Evolutionary conservation across 768 basidiomycete genomes (phyloP).

Genomic region (Psilocybe cyanescens): DNA sequence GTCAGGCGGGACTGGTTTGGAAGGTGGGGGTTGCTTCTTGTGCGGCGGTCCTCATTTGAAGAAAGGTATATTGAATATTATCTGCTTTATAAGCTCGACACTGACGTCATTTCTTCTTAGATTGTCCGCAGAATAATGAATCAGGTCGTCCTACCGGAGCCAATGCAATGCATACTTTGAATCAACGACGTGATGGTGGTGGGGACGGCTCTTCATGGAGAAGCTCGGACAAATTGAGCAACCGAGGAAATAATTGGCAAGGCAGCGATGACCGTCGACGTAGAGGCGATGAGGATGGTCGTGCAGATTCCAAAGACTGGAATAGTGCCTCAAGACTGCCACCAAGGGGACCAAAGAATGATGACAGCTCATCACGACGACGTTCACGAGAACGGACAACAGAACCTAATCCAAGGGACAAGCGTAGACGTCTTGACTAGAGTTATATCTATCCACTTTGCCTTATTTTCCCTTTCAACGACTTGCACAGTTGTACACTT

Average conservation of each 20-base stretch:
- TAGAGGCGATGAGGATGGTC: slow-evolving; percentile 25
- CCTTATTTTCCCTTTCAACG: background rate
- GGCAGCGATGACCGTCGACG: slow-evolving; percentile 20
- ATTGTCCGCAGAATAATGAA: slow-evolving; percentile 35
- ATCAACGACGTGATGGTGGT: slow-evolving; percentile 16
- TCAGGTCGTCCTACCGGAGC: slow-evolving; percentile 26
- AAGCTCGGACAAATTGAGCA: slow-evolving; percentile 20
- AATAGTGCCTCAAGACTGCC: slow-evolving; percentile 27
- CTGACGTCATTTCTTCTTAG: slow-evolving; percentile 16
- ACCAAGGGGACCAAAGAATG: slow-evolving; percentile 19
- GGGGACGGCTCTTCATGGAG: slow-evolving; percentile 18
- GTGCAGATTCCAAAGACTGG: slow-evolving; percentile 25
- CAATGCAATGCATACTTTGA: slow-evolving; percentile 22
- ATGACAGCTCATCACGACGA: slow-evolving; percentile 21
- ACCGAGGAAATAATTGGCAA: slow-evolving; percentile 27
- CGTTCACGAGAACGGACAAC: slow-evolving; percentile 36
- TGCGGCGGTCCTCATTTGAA: slow-evolving; percentile 96
- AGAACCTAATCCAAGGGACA: slow-evolving; percentile 43
- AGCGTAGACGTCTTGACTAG: slow-evolving; percentile 62
- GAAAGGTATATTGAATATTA: slow-evolving; percentile 60
- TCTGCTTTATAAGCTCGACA: background rate
- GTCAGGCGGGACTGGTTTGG: slow-evolving; percentile 55
- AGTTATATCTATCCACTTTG: slow-evolving; percentile 5
- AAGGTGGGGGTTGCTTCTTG: slow-evolving; percentile 81
- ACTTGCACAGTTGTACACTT: background rate